A percentile compares a stretch with the other conserved stretches of the same genome.
These are phyloP conservation scores for Cladophialophora exuberans DNA, from an alignment of 2,329 filamentous ascomycete species.

Conservation along the genomic window DNA sequence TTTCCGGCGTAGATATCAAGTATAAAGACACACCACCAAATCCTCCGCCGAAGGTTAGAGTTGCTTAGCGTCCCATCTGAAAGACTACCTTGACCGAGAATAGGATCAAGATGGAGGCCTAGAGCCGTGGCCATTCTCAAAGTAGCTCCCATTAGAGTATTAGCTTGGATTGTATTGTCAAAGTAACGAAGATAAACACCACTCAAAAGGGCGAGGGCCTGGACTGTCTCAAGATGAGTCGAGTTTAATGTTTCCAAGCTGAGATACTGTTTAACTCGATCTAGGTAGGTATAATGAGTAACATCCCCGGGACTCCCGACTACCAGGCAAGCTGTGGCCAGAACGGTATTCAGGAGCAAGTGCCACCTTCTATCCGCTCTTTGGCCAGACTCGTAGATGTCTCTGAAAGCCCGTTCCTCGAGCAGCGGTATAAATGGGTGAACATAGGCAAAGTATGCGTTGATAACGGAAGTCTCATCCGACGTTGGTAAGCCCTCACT, in stretches of 20 bases:
- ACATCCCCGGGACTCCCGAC: constrained; percentile 65
- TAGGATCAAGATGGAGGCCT: constrained; percentile 69
- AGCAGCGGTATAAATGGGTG: constrained; percentile 75
- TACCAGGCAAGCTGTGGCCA: constrained; percentile 73
- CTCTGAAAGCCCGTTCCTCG: constrained; percentile 71
- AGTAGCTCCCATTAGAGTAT: constrained; percentile 71
- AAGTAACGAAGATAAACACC: constrained; percentile 79
- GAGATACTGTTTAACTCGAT: constrained; percentile 67
- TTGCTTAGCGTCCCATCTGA: constrained; percentile 54
- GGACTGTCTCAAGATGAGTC: constrained; percentile 72
- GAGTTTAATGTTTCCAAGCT: constrained; percentile 69
- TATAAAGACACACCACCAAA: constrained; percentile 76
- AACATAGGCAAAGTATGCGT: constrained; percentile 74
- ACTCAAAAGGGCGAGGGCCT: constrained; percentile 71
- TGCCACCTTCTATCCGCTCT: constrained; percentile 72
- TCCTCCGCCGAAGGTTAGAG: constrained; percentile 65
- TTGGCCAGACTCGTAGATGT: constrained; percentile 64
- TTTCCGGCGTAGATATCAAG: constrained; percentile 75
- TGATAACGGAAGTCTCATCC: constrained; percentile 70
- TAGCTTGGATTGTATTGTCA: constrained; percentile 76
- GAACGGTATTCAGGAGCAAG: constrained; percentile 74
- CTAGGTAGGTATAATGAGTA: constrained; percentile 69
- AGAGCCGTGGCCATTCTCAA: constrained; percentile 75
- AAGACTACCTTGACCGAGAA: constrained; percentile 46
- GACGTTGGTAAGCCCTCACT: constrained; percentile 59